A percentile compares a stretch with the other conserved stretches of the same genome.
These are phyloP conservation scores for Aspergillus pseudoglaucus DNA, from an alignment of 2,329 filamentous ascomycete species.

Conservation along the genomic window DNA sequence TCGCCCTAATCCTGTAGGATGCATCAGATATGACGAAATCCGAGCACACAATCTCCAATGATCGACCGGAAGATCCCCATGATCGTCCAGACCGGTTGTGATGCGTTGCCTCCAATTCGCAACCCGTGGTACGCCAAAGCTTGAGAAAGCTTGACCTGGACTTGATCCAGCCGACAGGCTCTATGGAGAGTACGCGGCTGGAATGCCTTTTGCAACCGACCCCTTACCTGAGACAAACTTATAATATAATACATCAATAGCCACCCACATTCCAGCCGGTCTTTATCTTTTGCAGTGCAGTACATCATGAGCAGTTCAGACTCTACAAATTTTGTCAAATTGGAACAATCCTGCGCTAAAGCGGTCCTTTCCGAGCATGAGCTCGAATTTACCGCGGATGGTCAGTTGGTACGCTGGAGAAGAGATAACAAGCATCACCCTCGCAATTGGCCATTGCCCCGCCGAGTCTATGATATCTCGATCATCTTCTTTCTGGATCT, in stretches of 20 bases:
- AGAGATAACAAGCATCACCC: conserved; percentile 24
- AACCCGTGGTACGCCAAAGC: not conserved
- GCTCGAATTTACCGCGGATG: conserved; percentile 25
- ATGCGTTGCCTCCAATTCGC: too few relatives aligned
- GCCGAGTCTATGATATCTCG: conserved; percentile 24
- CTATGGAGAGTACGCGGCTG: too few relatives aligned
- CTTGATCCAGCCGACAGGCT: not conserved
- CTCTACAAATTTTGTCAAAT: not conserved
- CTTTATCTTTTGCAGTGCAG: not conserved
- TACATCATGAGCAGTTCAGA: not conserved
- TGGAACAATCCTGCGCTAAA: not conserved
- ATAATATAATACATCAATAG: not conserved
- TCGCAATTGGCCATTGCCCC: conserved; percentile 23
- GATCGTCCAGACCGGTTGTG: too few relatives aligned
- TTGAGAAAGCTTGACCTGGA: not conserved
- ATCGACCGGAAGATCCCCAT: not conserved
- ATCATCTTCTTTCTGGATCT: conserved; percentile 26
- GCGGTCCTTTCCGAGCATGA: conserved; percentile 14
- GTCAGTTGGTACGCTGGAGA: conserved; percentile 25
- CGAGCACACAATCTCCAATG: not conserved
- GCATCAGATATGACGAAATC: not conserved
- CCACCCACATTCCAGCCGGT: not conserved
- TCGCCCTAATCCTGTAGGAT: not conserved
- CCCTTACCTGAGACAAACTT: not conserved
- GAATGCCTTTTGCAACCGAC: not conserved